Percentiles rank a stretch among this genome's conserved stretches.
Evolutionary conservation across 352 stramenopile species (phyloP).

Genomic region (Globisporangium nagaii): DNA sequence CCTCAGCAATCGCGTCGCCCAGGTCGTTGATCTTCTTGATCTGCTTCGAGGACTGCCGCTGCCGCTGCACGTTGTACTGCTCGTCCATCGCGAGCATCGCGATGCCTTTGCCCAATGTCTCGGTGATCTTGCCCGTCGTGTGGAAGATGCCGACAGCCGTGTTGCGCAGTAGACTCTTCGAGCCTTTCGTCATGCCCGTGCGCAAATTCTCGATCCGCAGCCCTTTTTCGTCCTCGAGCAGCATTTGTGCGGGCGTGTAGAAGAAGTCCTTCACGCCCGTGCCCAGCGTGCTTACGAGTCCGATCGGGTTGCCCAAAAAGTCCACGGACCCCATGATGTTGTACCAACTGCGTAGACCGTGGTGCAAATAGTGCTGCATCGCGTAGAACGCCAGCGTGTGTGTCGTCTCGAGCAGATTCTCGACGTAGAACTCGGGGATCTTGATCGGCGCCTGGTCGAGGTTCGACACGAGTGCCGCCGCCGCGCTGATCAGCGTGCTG

Average conservation of each 20-base stretch:
- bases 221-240: conserved; percentile 87
- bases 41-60: conserved; percentile 68
- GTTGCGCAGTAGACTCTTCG: conserved; percentile 82
- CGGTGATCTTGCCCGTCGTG: conserved; percentile 86
- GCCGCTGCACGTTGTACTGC: conserved; percentile 80
- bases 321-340: conserved; percentile 88
- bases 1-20: conserved; percentile 76
- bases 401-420: conserved; percentile 84
- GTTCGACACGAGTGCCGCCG: conserved; percentile 76
- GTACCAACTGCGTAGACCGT: conserved; percentile 81
- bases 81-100: conserved; percentile 84
- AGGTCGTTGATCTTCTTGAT: conserved; percentile 77
- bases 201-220: conserved; percentile 80
- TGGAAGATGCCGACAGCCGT: conserved; percentile 87
- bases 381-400: conserved; percentile 81
- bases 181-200: conserved; percentile 86
- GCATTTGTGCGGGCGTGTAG: conserved; percentile 91
- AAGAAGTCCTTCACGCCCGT: conserved; percentile 93
- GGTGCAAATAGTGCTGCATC: conserved; percentile 85
- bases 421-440: conserved; percentile 87
- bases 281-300: conserved; percentile 84
- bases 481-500: conserved; percentile 76
- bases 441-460: conserved; percentile 84
- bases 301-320: conserved; percentile 88
- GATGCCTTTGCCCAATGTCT: conserved; percentile 85